phyloP scores from a whole-genome alignment of 1,139 yeast genomes.

The Geotrichum macrosporum region DNA sequence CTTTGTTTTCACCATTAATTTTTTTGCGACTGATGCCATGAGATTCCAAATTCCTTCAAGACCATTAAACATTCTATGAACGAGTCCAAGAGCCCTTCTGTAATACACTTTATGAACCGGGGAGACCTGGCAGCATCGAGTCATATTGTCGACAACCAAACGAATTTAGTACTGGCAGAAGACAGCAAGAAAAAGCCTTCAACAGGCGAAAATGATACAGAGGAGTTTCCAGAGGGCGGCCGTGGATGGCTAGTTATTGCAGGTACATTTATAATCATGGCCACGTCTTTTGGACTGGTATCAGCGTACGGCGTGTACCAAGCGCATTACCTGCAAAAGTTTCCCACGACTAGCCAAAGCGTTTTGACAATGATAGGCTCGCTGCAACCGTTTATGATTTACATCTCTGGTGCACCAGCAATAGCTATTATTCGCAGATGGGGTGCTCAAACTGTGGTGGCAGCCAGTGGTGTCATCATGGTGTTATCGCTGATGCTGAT shows the following conservation, averaged over 20 bases:
- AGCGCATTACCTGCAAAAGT: constrained; percentile 50
- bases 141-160: too few species aligned
- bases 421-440: constrained; percentile 53
- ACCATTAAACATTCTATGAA: too few species aligned
- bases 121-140: too few species aligned
- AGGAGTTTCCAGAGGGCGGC: constrained; percentile 33
- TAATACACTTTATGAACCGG: too few species aligned
- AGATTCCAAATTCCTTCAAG: too few species aligned
- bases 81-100: too few species aligned
- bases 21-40: too few species aligned
- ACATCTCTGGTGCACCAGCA: constrained; percentile 44
- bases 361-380: constrained; percentile 50
- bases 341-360: constrained; percentile 40
- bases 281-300: constrained; percentile 45
- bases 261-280: constrained; percentile 29
- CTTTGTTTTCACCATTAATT: too few species aligned
- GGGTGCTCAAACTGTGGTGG: constrained; percentile 27
- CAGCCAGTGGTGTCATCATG: constrained; percentile 47
- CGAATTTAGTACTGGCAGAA: background rate
- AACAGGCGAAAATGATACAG: constrained; percentile 7
- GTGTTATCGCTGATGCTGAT: constrained; percentile 49
- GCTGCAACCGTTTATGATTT: constrained; percentile 48
- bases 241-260: constrained; percentile 34
- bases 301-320: constrained; percentile 58
- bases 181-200: background rate